Base-by-base conservation (phyloP, 495 filamentous ascomycete species). In the Penicillium daleae region DNA sequence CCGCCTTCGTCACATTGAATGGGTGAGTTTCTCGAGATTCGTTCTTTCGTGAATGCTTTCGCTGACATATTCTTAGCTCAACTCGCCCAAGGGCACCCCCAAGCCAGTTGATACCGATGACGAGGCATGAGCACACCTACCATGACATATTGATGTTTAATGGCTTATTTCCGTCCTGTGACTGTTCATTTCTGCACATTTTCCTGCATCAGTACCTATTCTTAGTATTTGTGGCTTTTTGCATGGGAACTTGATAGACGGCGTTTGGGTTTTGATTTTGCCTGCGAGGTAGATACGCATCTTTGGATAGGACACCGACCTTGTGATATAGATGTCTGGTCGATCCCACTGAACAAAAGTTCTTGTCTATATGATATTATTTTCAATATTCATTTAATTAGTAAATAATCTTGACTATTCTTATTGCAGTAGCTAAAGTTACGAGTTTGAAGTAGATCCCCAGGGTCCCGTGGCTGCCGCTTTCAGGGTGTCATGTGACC, bases 1-100 rank as follows among this genome's bases (percentile, higher is more conserved):
- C 60, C 82, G 94, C 72, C 80, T 99, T 77, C 90, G 95, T 73
- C 92, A 98, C 76, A 93, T 99, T 64, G 94, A 98, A 76, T 99
- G 96, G 93, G 65, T 65, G 29, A 62, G 62, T 68, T 78, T 90
- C 65, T 35, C 40, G 55, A 52, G 19, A 15, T 33, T 21, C 15
- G 22, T 57, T 32, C 1, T 31, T 17, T 57, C 39, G n/a, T 33
- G 12, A 59, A 35, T 35, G 27, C 13, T 0, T 50, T 48, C 57
- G 61, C 74, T 80, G 72, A 81, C 60, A 29, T 13, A 19, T 46
- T 26, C 49, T 9, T 48, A 74, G 74, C 70, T 82, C 58, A 78
- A 80, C 70, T 78, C 74, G 27, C 84, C 87, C 67, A 88, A 90
- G 83, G 90, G 90, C 8, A 95, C 91, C 6, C 91, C 91, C 19